Conservation (phyloP, 345 rosid genomes). For the Pseudoturritis turrita region DNA sequence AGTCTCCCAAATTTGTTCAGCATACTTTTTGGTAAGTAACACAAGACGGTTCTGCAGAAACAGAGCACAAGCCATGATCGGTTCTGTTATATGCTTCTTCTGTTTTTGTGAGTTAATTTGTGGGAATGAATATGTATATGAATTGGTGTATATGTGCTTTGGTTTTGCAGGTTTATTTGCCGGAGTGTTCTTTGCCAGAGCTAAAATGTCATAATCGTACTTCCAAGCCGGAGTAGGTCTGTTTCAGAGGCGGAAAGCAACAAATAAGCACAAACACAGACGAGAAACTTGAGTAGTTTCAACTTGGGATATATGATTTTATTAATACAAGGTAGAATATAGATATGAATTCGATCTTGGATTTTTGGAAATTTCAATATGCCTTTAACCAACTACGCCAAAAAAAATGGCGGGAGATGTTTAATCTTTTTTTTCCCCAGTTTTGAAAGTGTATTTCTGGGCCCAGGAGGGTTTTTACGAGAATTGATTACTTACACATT, state of each 20-base stretch:
- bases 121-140: neutral
- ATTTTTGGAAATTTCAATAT: neutral
- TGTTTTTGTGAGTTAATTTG: neutral
- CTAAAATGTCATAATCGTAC: constrained; percentile 68
- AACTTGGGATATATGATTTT: constrained; percentile 1
- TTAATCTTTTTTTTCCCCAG: neutral
- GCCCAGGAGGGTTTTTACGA: too few relatives aligned
- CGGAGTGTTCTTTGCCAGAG: constrained; percentile 73
- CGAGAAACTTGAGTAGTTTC: neutral
- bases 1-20: constrained; percentile 75
- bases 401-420: neutral
- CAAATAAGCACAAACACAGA: neutral
- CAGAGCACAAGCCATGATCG: neutral
- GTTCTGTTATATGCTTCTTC: neutral
- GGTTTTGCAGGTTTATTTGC: constrained; percentile 71
- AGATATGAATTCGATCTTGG: neutral
- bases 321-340: neutral
- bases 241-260: neutral
- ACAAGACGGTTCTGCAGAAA: neutral
- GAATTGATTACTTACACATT: too few relatives aligned
- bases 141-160: neutral
- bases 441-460: neutral
- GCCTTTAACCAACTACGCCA: neutral
- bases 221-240: neutral
- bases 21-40: constrained; percentile 70